These are phyloP conservation scores for Myriangium duriaei DNA, from an alignment of 2,329 filamentous ascomycete genomes.

Conservation along the genomic window DNA sequence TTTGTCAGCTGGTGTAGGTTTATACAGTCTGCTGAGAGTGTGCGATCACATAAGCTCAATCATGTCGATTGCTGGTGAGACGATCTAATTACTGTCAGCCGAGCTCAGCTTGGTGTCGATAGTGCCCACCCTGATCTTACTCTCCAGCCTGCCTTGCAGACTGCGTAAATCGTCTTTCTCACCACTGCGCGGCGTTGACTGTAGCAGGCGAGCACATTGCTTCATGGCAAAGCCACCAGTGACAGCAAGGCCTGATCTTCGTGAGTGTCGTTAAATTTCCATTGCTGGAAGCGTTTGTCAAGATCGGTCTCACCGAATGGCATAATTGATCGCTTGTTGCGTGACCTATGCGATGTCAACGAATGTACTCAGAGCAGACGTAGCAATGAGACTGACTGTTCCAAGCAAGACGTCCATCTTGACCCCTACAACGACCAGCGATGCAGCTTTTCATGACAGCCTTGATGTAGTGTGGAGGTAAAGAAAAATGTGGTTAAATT, in stretches of 20 bases:
- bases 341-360: slow-evolving; percentile 38
- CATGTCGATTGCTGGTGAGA: slow-evolving; percentile 83
- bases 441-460: too few species aligned
- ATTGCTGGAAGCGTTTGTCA: not conserved
- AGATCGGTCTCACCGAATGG: slow-evolving; percentile 47
- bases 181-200: slow-evolving; percentile 55
- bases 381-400: slow-evolving; percentile 34
- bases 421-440: too few species aligned
- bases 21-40: not conserved
- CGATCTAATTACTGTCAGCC: slow-evolving; percentile 54
- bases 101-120: slow-evolving; percentile 72
- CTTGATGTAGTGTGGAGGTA: too few species aligned
- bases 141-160: slow-evolving; percentile 63
- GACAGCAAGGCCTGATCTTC: slow-evolving; percentile 63
- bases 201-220: slow-evolving; percentile 63
- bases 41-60: slow-evolving; percentile 60
- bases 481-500: too few species aligned
- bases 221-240: slow-evolving; percentile 76
- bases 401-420: slow-evolving; percentile 59
- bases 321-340: slow-evolving; percentile 81
- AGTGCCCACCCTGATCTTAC: slow-evolving; percentile 73
- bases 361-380: not conserved
- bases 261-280: not conserved
- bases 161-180: slow-evolving; percentile 57
- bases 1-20: not conserved